Evolutionary conservation across 352 stramenopile species (phyloP), one percentile per base, ranked within the genome.

Genomic region (Phytophthora tubulina): DNA sequence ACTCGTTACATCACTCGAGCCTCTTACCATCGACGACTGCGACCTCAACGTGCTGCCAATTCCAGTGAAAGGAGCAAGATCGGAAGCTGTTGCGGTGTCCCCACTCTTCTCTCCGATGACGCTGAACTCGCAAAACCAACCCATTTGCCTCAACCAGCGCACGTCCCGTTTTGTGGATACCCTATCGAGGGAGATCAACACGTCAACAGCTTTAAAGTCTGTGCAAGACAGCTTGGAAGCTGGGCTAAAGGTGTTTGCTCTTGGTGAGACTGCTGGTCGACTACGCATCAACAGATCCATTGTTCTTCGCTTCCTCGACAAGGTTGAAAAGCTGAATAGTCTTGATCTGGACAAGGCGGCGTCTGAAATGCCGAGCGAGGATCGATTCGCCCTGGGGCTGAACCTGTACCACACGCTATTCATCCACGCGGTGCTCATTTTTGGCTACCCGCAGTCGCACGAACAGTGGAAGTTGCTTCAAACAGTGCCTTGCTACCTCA

Each of bases 401-500:
- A 98, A 98, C 63, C 30, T 98, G 5, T 98, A 97, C 67, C 93
- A 98, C 66, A 73, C 86, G 15, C 82, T 98, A 38, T 89, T 93
- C 27, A 86, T 97, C 38, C 93, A 98, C 83, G 78, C 87, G 0
- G 56, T 77, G 51, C 49, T 84, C 13, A 30, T 80, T 5, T 86
- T 80, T 42, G 64, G 72, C 35, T 75, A 86, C 52, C 64, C 63
- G 58, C 90, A 76, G 73, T 90, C 69, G 46, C 84, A 86, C 63
- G 81, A 81, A 42, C 82, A 84, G 85, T 97, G 84, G 88, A 97
- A 88, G 64, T 83, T 82, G 63, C 67, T 82, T 63, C 94, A 91
- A 61, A 82, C 54, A 1, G 60, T 88, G 5, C 78, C 82, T 2
- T 89, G 68, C 41, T 91, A 90, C 15, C 48, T 81, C 21, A 66